A percentile compares a stretch with the other conserved stretches of the same genome.
These are phyloP conservation scores for Candida ipomoeae DNA, from an alignment of 805 yeast genomes.

Conservation along the genomic window DNA sequence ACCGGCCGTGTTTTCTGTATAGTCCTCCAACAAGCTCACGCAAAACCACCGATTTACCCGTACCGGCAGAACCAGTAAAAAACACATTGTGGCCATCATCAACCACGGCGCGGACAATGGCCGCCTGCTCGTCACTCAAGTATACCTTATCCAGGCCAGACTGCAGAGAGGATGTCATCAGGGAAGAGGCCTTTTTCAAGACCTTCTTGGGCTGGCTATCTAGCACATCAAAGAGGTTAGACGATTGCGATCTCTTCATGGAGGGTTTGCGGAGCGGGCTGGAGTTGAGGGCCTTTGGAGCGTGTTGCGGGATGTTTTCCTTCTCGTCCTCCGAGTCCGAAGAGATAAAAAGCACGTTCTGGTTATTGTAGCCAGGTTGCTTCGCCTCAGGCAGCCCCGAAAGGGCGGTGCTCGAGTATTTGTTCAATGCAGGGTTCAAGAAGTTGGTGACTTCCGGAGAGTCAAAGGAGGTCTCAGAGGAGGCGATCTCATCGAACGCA, in stretches of 20 bases:
- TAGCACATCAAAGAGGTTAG: slow-evolving; percentile 17
- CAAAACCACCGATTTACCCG: slow-evolving; percentile 91
- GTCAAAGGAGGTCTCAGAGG: slow-evolving; percentile 34
- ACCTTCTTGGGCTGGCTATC: slow-evolving; percentile 23
- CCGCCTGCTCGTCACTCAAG: slow-evolving; percentile 40
- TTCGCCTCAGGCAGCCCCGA: slow-evolving; percentile 15
- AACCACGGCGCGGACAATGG: slow-evolving; percentile 50
- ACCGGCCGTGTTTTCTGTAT: slow-evolving; percentile 37
- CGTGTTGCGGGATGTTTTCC: slow-evolving; percentile 8
- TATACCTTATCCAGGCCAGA: slow-evolving; percentile 1
- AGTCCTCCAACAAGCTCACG: slow-evolving; percentile 56
- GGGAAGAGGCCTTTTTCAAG: slow-evolving; percentile 12
- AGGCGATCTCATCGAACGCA: slow-evolving; percentile 16
- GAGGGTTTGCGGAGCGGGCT: slow-evolving; percentile 10
- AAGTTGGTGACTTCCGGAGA: slow-evolving; percentile 37
- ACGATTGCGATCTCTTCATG: slow-evolving; percentile 21
- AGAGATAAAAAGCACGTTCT: slow-evolving; percentile 8
- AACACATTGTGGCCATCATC: slow-evolving; percentile 64
- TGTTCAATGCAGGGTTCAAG: slow-evolving; percentile 27
- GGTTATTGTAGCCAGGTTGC: background rate
- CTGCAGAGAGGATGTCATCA: slow-evolving; percentile 1
- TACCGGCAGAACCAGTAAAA: slow-evolving; percentile 97
- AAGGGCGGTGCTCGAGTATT: slow-evolving; percentile 6
- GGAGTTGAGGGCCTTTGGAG: background rate
- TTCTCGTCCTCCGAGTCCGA: slow-evolving; percentile 11